Evolutionary conservation across 164 flowering plant species (phyloP), one percentile per base, ranked within the genome.

Genomic region (Nymphaea colorata): DNA sequence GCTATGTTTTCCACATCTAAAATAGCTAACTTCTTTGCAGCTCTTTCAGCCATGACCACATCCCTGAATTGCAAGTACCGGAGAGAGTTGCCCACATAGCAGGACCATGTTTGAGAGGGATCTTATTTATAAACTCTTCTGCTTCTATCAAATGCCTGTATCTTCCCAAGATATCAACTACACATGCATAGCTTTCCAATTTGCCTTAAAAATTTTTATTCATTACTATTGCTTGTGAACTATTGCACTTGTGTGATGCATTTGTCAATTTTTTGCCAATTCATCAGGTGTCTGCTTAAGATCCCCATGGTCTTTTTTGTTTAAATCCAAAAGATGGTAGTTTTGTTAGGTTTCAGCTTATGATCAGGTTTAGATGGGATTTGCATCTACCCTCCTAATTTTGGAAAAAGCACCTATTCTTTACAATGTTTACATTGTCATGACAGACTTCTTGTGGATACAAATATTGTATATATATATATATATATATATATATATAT

Each of bases 401-500:
- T 6, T 88, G 77, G 95, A 93, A 79, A 85, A 75, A 67, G 84
- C 97, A 61, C 96, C 97, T 72, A 90, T 86, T 60, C 93, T 93
- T 68, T 93, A 93, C 74, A 91, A 91, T 78, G 89, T 84, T 51
- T 93, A 89, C 71, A 55, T 75, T 66, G 83, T 85, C 60, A 80
- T 89, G 91, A 89, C 97, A 12, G 76, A 85, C 43, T 86, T 89
- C 73, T 85, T 93, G 5, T 93, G 98, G 98, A 87, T 92, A 44
- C 85, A 76, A 77, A 93, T 91, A 76, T 69, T 84, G 1, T 25
- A 25, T 25, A 25, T 25, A 25, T 25, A 25, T 25, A 25, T 25
- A 25, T 25, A 25, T 25, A 25, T 25, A 25, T 25, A 25, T 25
- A 25, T 59, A 80, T 82, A 75, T 87, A 93, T 74, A 71, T 83